These are phyloP conservation scores for Pseudogymnoascus sp. DNA, from an alignment of 2,329 filamentous ascomycete genomes.

Conservation along the genomic window DNA sequence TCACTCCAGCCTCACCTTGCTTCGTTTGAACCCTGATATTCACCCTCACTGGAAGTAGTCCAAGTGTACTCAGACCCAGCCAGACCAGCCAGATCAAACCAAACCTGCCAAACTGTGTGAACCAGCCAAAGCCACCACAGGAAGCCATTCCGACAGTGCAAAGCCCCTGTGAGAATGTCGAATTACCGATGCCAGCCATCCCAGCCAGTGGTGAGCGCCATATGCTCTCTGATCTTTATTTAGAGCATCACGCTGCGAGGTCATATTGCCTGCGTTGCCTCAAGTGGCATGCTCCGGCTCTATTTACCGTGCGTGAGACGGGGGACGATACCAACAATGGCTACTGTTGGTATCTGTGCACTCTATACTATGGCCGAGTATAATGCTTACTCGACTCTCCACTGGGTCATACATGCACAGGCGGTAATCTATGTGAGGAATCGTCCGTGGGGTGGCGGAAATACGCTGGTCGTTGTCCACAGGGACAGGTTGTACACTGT, in stretches of 20 bases:
- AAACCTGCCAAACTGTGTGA: not conserved
- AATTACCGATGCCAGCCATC: not conserved
- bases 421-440: slow-evolving; percentile 2
- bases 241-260: not conserved
- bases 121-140: not conserved
- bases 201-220: not conserved
- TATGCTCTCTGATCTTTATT: slow-evolving; percentile 2
- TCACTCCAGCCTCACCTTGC: not conserved
- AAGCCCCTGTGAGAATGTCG: not conserved
- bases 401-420: slow-evolving; percentile 1
- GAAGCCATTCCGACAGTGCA: not conserved
- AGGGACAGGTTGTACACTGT: not conserved
- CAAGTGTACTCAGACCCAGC: not conserved
- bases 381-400: not conserved
- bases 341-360: not conserved
- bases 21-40: slow-evolving; percentile 5
- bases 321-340: not conserved
- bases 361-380: not conserved
- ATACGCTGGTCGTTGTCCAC: not conserved
- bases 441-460: not conserved
- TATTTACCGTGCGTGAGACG: not conserved
- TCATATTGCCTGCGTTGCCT: not conserved
- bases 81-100: not conserved
- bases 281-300: not conserved
- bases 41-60: not conserved